Percentiles rank a stretch among this genome's conserved stretches.
phyloP scores from a whole-genome alignment of 2,329 filamentous ascomycete genomes.

The Xylariaceae sp. region DNA sequence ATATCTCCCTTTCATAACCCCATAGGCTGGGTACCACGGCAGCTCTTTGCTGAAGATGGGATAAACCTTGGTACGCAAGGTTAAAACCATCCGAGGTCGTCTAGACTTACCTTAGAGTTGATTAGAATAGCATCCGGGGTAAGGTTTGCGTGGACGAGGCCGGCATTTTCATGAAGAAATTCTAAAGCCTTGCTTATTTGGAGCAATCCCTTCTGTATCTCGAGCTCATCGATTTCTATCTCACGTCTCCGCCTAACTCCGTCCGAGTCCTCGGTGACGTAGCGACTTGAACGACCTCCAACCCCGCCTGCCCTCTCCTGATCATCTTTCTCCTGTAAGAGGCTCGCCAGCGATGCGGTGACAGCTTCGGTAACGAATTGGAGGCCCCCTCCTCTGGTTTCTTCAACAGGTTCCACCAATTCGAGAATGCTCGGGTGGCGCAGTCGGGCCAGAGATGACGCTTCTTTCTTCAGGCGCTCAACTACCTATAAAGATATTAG shows the following conservation, averaged over 20 bases:
- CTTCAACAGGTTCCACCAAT: conserved; percentile 91
- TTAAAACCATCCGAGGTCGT: not conserved
- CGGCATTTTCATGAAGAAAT: conserved; percentile 93
- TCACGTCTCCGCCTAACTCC: conserved; percentile 75
- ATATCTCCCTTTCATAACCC: not conserved
- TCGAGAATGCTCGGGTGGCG: conserved; percentile 92
- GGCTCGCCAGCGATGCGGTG: conserved; percentile 80
- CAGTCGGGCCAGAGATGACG: conserved; percentile 81
- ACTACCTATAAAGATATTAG: conserved; percentile 53
- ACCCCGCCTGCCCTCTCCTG: conserved; percentile 72
- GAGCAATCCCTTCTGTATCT: conserved; percentile 93
- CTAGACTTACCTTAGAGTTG: conserved; percentile 76
- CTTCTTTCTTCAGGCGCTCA: conserved; percentile 89
- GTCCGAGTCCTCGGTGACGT: conserved; percentile 77
- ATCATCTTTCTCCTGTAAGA: conserved; percentile 87
- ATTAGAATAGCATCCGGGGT: conserved; percentile 92
- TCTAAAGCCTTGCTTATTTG: conserved; percentile 94
- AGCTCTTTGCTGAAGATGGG: not conserved
- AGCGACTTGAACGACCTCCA: conserved; percentile 74
- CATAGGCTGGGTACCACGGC: not conserved
- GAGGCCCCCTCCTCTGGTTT: conserved; percentile 85
- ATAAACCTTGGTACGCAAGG: not conserved
- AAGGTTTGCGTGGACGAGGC: conserved; percentile 89
- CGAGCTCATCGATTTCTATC: conserved; percentile 91
- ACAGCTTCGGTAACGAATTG: conserved; percentile 96